phyloP scores from a whole-genome alignment of 2,329 filamentous ascomycete genomes.

The Diaporthe nobilis region DNA sequence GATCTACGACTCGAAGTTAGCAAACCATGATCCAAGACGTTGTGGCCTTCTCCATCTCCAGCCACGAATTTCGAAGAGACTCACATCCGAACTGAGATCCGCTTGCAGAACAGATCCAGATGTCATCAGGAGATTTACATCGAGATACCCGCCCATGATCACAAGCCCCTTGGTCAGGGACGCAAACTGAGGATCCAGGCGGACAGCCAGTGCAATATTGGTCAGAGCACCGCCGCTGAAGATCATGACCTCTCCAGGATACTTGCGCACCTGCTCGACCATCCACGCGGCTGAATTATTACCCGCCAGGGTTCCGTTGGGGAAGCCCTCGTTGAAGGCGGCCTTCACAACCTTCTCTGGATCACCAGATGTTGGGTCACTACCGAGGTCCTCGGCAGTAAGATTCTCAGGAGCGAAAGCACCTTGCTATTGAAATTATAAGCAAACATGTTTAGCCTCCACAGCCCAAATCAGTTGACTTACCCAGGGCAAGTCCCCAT shows the following conservation, averaged over 20 bases:
- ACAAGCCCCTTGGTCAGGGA: constrained; percentile 60
- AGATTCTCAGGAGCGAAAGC: constrained; percentile 59
- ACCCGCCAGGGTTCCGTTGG: constrained; percentile 58
- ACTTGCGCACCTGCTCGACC: constrained; percentile 62
- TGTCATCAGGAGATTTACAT: constrained; percentile 55
- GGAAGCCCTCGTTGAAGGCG: constrained; percentile 62
- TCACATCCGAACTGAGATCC: constrained; percentile 48
- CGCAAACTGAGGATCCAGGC: constrained; percentile 62
- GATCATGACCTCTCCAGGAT: constrained; percentile 65
- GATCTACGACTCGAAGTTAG: constrained; percentile 51
- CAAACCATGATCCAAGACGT: constrained; percentile 32
- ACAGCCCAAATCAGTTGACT: background rate
- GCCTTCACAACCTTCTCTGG: constrained; percentile 56
- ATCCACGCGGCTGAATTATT: constrained; percentile 60
- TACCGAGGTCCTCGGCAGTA: constrained; percentile 57
- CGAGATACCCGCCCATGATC: constrained; percentile 66
- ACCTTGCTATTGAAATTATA: constrained; percentile 49
- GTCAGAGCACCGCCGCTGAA: constrained; percentile 62
- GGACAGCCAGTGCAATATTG: constrained; percentile 62
- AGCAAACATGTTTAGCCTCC: background rate
- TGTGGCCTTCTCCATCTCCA: constrained; percentile 40
- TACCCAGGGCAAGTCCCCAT: constrained; percentile 60
- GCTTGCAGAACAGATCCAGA: constrained; percentile 44
- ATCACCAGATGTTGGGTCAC: constrained; percentile 61
- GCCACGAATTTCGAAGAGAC: constrained; percentile 36